These are phyloP conservation scores for Phlegmacium glaucopus DNA, from an alignment of 768 basidiomycete genomes.

Conservation along the genomic window DNA sequence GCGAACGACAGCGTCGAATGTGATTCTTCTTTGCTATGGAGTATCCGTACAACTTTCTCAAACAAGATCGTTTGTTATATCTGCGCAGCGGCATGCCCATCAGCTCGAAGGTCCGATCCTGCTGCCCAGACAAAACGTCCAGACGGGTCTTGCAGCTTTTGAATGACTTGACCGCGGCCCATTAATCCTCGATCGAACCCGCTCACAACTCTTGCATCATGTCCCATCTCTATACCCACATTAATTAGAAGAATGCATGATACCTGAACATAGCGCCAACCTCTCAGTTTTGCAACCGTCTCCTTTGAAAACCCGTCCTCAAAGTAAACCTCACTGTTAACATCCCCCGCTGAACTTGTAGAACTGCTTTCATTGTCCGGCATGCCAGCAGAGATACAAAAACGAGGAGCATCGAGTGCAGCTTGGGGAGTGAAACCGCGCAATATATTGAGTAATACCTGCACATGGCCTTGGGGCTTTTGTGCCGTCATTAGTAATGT, in stretches of 20 bases:
- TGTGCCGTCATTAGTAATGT: background rate
- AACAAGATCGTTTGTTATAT: slow-evolving; percentile 40
- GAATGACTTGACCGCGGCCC: slow-evolving; percentile 90
- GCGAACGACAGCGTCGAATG: slow-evolving; percentile 66
- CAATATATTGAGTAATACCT: slow-evolving; percentile 88
- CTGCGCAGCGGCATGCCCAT: slow-evolving; percentile 85
- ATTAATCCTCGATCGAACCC: slow-evolving; percentile 65
- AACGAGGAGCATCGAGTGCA: slow-evolving; percentile 91
- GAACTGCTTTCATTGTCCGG: slow-evolving; percentile 53
- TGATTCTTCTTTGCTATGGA: slow-evolving; percentile 26
- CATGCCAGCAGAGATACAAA: slow-evolving; percentile 88
- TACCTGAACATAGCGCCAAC: slow-evolving; percentile 33
- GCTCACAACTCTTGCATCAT: slow-evolving; percentile 62
- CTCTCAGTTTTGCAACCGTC: slow-evolving; percentile 63
- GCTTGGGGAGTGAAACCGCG: slow-evolving; percentile 86
- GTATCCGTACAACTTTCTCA: slow-evolving; percentile 9
- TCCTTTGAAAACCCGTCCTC: slow-evolving; percentile 75
- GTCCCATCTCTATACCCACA: slow-evolving; percentile 75
- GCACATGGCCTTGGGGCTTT: slow-evolving; percentile 93
- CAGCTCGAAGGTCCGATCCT: slow-evolving; percentile 85
- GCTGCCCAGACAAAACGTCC: slow-evolving; percentile 90
- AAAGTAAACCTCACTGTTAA: slow-evolving; percentile 83
- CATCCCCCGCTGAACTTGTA: slow-evolving; percentile 54
- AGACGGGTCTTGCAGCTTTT: slow-evolving; percentile 62
- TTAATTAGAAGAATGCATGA: background rate